Conservation (phyloP, 2,329 filamentous ascomycete species). For the Dothideomycetes sp. region DNA sequence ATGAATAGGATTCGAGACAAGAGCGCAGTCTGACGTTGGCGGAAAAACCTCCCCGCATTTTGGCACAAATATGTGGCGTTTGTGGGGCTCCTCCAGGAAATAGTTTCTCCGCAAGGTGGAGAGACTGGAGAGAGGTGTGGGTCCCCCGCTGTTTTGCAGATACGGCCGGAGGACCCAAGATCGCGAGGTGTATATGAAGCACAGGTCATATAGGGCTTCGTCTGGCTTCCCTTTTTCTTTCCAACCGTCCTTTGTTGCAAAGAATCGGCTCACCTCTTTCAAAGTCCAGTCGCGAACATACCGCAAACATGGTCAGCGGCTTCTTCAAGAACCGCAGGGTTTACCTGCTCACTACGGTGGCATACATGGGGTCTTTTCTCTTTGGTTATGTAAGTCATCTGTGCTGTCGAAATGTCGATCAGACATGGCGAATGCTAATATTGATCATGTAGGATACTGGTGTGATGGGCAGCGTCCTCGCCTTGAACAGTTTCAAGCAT, state of each 20-base stretch:
- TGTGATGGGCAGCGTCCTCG: constrained; percentile 55
- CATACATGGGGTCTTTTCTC: constrained; percentile 33
- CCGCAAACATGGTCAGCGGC: constrained; percentile 7
- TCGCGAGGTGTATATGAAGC: no score
- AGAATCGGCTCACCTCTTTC: background rate
- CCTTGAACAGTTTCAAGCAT: constrained; percentile 45
- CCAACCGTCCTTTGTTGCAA: background rate
- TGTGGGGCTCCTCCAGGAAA: no score
- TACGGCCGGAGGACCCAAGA: no score
- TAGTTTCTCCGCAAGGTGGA: no score
- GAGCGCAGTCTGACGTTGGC: no score
- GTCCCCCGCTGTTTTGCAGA: no score
- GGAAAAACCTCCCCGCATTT: no score
- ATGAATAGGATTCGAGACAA: no score
- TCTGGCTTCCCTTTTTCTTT: background rate
- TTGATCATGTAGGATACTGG: constrained; percentile 41
- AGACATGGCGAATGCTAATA: background rate
- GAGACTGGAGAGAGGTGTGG: no score
- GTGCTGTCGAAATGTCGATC: background rate
- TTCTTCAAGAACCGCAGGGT: constrained; percentile 33
- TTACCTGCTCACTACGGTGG: constrained; percentile 32
- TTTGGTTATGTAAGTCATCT: constrained; percentile 27
- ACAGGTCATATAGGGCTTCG: no score
- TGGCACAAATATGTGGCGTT: no score
- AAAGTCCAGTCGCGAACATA: background rate